Conservation (phyloP, 139 green algal species). For the Tetraselmis striata region DNA sequence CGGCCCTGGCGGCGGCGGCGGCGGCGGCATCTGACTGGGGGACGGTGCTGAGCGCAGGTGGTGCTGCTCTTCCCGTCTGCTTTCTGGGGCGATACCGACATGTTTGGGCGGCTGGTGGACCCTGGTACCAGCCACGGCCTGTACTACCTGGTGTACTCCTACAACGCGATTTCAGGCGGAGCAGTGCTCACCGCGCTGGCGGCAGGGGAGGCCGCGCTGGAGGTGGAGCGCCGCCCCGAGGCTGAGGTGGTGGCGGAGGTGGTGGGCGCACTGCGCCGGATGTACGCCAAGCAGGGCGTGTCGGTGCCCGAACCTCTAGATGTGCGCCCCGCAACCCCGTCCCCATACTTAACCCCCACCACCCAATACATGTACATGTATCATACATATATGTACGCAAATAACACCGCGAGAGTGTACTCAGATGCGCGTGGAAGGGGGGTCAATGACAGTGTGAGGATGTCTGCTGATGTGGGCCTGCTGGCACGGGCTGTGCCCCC, state of each 20-base stretch:
- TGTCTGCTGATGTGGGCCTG: too few species aligned
- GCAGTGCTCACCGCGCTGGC: constrained; percentile 72
- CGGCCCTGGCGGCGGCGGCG: too few species aligned
- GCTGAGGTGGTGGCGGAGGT: constrained; percentile 47
- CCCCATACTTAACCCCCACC: too few species aligned
- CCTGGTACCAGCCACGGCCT: constrained; percentile 50
- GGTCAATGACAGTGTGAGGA: too few species aligned
- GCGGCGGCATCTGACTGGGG: too few species aligned
- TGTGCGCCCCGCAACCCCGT: not conserved
- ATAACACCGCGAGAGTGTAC: too few species aligned
- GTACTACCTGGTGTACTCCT: constrained; percentile 92
- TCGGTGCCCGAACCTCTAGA: constrained; percentile 57
- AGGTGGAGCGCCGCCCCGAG: constrained; percentile 51
- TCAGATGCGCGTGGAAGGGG: too few species aligned
- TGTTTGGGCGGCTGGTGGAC: constrained; percentile 69
- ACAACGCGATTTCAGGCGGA: constrained; percentile 51
- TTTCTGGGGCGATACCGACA: constrained; percentile 89
- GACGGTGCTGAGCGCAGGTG: constrained; percentile 47
- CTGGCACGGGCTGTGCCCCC: too few species aligned
- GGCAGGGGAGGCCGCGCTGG: constrained; percentile 54
- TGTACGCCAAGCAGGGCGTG: constrained; percentile 64
- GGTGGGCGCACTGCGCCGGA: constrained; percentile 65
- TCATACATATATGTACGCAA: not conserved
- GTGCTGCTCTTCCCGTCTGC: constrained; percentile 80
- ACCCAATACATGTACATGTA: too few species aligned